These are phyloP conservation scores for Chamaenerion angustifolium DNA, from an alignment of 345 rosid genomes.

Conservation along the genomic window DNA sequence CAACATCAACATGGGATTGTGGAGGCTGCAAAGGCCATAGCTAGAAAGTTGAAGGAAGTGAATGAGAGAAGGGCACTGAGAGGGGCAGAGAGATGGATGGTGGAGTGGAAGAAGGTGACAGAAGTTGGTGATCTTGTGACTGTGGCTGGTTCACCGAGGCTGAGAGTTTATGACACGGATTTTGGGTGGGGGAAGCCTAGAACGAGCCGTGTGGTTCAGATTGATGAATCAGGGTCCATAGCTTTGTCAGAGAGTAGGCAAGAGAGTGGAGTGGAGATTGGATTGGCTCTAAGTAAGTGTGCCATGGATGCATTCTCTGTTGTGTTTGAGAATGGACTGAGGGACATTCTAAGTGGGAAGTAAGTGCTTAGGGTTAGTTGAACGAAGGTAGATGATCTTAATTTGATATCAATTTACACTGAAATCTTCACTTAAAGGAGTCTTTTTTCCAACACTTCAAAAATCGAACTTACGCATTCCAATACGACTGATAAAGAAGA, in stretches of 20 bases:
- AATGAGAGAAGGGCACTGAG: slow-evolving; percentile 3
- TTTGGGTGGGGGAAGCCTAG: slow-evolving; percentile 37
- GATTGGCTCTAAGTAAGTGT: slow-evolving; percentile 11
- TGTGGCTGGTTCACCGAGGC: slow-evolving; percentile 22
- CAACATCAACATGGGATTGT: slow-evolving; percentile 19
- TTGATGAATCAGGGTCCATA: slow-evolving; percentile 11
- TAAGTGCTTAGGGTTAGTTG: too few relatives aligned
- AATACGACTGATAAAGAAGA: too few relatives aligned
- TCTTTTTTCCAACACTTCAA: too few relatives aligned
- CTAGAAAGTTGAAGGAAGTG: slow-evolving; percentile 11
- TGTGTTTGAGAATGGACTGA: neutral
- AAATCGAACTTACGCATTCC: too few relatives aligned
- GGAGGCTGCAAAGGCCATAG: slow-evolving; percentile 21
- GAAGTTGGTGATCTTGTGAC: slow-evolving; percentile 2
- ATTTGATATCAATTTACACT: too few relatives aligned
- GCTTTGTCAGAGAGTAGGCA: slow-evolving; percentile 12
- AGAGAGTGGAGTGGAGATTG: slow-evolving; percentile 22
- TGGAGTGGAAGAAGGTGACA: neutral
- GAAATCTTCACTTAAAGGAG: too few relatives aligned
- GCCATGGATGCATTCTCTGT: slow-evolving; percentile 16
- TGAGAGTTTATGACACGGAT: slow-evolving; percentile 18
- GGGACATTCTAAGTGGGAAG: too few relatives aligned
- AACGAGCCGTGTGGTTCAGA: slow-evolving; percentile 16
- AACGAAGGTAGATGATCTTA: too few relatives aligned
- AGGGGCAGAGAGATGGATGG: slow-evolving; percentile 15